These are phyloP conservation scores for Maudiozyma serrabonitensis DNA, from an alignment of 805 yeast species.

Conservation along the genomic window DNA sequence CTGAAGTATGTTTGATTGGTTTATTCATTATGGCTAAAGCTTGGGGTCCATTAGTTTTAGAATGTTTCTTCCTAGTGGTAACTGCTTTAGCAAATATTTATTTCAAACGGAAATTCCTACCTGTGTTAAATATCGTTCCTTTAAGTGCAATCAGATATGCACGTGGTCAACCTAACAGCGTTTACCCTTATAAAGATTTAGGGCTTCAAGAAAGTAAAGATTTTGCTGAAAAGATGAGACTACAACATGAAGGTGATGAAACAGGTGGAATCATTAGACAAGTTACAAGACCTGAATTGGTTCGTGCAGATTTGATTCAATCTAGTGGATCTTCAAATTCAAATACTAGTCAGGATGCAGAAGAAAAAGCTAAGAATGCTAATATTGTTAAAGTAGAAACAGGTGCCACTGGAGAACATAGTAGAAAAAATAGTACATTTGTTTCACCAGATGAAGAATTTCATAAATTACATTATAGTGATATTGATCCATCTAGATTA, in stretches of 20 bases:
- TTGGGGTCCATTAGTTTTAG: constrained; percentile 71
- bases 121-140: constrained; percentile 61
- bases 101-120: constrained; percentile 48
- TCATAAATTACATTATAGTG: constrained; percentile 18
- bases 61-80: constrained; percentile 46
- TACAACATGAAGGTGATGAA: constrained; percentile 14
- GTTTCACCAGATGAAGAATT: constrained; percentile 22
- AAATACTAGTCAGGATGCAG: constrained; percentile 2
- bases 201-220: constrained; percentile 49
- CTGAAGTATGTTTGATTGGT: constrained; percentile 59
- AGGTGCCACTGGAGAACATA: background rate
- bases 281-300: constrained; percentile 23
- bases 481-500: constrained; percentile 10
- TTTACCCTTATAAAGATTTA: constrained; percentile 57
- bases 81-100: constrained; percentile 53
- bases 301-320: constrained; percentile 20
- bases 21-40: constrained; percentile 67
- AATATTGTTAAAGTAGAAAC: constrained; percentile 4
- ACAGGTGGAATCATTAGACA: constrained; percentile 23
- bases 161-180: constrained; percentile 31
- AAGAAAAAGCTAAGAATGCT: background rate
- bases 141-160: constrained; percentile 40
- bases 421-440: constrained; percentile 13
- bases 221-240: constrained; percentile 35
- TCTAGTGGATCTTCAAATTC: background rate